A percentile compares a stretch with the other conserved stretches of the same genome.
phyloP scores from a whole-genome alignment of 352 stramenopile genomes.

The Pythium aristosporum region DNA sequence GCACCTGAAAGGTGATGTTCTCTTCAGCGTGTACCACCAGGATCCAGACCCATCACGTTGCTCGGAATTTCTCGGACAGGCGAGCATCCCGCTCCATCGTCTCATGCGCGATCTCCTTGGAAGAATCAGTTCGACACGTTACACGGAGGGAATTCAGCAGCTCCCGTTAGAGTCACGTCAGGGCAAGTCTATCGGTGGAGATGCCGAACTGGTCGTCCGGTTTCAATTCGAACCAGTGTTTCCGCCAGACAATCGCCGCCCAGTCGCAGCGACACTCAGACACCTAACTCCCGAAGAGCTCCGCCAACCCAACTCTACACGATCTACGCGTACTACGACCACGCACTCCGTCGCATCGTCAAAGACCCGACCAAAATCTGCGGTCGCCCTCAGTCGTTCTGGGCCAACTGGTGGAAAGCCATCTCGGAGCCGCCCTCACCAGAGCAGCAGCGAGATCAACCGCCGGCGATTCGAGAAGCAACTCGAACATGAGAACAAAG shows the following conservation, averaged over 20 bases:
- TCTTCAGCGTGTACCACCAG: slow-evolving; percentile 59
- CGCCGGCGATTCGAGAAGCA: slow-evolving; percentile 53
- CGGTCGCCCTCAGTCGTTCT: neutral
- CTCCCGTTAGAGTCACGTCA: slow-evolving; percentile 36
- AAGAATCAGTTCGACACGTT: neutral
- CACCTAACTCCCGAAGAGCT: neutral
- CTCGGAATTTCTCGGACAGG: slow-evolving; percentile 60
- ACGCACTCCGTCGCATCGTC: slow-evolving; percentile 5
- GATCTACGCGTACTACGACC: neutral
- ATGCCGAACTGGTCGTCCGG: slow-evolving; percentile 33
- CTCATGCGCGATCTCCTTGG: slow-evolving; percentile 30
- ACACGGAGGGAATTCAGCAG: slow-evolving; percentile 5
- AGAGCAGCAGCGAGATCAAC: slow-evolving; percentile 63
- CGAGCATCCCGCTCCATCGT: slow-evolving; percentile 36
- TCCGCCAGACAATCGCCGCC: slow-evolving; percentile 9
- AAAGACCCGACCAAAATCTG: slow-evolving; percentile 4
- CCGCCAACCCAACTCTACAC: neutral
- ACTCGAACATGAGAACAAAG: slow-evolving; percentile 54
- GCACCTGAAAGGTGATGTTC: slow-evolving; percentile 53
- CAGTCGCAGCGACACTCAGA: neutral
- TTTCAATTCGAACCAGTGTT: slow-evolving; percentile 50
- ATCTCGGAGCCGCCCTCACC: slow-evolving; percentile 16
- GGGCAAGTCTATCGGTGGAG: slow-evolving; percentile 26
- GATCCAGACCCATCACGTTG: neutral
- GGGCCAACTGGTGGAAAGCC: neutral